A percentile compares a stretch with the other conserved stretches of the same genome.
phyloP scores from a whole-genome alignment of 495 filamentous ascomycete genomes.

The Pseudoneurospora amorphoporcata region DNA sequence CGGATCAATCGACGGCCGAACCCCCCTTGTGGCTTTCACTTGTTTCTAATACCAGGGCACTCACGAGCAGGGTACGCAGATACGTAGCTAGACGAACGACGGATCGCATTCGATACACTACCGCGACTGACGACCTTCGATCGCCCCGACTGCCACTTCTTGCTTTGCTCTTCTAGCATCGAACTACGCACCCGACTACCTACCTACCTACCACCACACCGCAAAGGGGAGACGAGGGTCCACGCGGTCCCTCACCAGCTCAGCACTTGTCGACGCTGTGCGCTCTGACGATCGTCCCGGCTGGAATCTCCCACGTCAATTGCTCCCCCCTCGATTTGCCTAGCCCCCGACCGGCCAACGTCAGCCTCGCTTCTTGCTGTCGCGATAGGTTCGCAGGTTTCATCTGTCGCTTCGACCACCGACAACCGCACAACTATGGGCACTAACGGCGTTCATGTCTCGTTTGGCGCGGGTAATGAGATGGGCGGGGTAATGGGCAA shows the following conservation, averaged over 20 bases:
- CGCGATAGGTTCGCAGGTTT: background rate
- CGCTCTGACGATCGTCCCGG: background rate
- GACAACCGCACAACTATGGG: slow-evolving; percentile 42
- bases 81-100: background rate
- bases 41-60: background rate
- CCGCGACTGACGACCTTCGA: background rate
- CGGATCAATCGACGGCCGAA: background rate
- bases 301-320: background rate
- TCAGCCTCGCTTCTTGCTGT: background rate
- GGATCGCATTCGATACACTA: background rate
- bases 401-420: background rate
- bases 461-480: slow-evolving; percentile 39
- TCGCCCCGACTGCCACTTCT: background rate
- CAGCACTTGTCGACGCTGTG: background rate
- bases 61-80: background rate
- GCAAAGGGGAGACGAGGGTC: background rate
- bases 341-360: background rate
- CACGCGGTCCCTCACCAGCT: background rate
- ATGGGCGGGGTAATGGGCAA: slow-evolving; percentile 27
- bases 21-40: background rate
- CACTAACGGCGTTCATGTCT: slow-evolving; percentile 48
- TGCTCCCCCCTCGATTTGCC: background rate
- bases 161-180: background rate
- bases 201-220: background rate
- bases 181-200: background rate